Evolutionary conservation across 1,284 basidiomycete genomes (phyloP).

Genomic region (Boletus holoroseus): DNA sequence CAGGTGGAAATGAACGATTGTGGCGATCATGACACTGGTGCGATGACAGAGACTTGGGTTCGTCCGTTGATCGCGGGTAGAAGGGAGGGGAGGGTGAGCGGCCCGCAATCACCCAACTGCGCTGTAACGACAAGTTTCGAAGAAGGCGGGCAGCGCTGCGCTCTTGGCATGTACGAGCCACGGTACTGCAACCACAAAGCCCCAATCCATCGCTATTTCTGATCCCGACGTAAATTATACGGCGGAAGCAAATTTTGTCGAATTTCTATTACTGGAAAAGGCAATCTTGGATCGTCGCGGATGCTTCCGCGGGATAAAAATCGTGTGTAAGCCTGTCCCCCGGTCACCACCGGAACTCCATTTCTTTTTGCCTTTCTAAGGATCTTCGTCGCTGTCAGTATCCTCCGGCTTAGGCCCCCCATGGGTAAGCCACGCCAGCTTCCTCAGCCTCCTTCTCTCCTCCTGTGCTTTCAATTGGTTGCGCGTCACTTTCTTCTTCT

Average conservation of each 20-base stretch:
- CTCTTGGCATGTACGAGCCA: neutral
- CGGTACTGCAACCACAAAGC: neutral
- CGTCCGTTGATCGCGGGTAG: slow-evolving; percentile 23
- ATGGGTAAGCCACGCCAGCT: slow-evolving; percentile 78
- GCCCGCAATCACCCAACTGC: slow-evolving; percentile 19
- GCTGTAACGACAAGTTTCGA: slow-evolving; percentile 22
- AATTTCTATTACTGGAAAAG: slow-evolving; percentile 26
- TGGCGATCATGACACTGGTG: slow-evolving; percentile 28
- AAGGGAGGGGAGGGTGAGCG: slow-evolving; percentile 17
- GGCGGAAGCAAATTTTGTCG: slow-evolving; percentile 19
- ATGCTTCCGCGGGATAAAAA: slow-evolving; percentile 26
- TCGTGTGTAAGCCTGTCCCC: slow-evolving; percentile 7
- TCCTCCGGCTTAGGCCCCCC: slow-evolving; percentile 80
- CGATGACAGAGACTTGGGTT: too few relatives aligned
- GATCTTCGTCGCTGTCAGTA: slow-evolving; percentile 57
- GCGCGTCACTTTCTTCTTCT: slow-evolving; percentile 89
- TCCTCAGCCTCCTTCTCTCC: slow-evolving; percentile 73
- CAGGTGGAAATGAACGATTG: slow-evolving; percentile 25
- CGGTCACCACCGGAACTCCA: slow-evolving; percentile 16
- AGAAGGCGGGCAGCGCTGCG: slow-evolving; percentile 11
- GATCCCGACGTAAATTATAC: slow-evolving; percentile 4
- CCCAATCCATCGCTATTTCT: neutral
- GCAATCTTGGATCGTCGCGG: slow-evolving; percentile 34
- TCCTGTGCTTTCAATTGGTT: slow-evolving; percentile 88
- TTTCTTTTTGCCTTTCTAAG: slow-evolving; percentile 6